Evolutionary conservation across 2,329 filamentous ascomycete species (phyloP).

Genomic region (Penicillium concentricum): DNA sequence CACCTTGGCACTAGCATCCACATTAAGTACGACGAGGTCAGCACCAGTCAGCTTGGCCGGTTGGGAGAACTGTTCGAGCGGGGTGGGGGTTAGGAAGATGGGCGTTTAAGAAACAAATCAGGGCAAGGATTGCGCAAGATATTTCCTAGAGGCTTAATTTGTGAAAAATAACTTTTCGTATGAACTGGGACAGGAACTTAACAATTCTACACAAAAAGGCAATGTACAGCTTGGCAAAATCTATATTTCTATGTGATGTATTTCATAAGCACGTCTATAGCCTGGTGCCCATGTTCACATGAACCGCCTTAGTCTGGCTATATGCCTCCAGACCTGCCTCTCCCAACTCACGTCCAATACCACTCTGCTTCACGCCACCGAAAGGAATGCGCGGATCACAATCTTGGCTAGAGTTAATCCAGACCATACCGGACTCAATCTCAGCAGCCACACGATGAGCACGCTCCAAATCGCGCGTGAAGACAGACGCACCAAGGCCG

Average conservation of each 20-base stretch:
- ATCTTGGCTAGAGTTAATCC: slow-evolving; percentile 47
- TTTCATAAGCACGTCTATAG: slow-evolving; percentile 16
- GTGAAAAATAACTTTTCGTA: too few species aligned
- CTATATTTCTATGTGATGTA: background rate
- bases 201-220: background rate
- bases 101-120: too few species aligned
- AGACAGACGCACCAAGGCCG: slow-evolving; percentile 44
- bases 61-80: too few species aligned
- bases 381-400: slow-evolving; percentile 44
- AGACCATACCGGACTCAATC: slow-evolving; percentile 49
- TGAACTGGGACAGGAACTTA: background rate
- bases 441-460: slow-evolving; percentile 43
- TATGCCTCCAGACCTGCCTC: slow-evolving; percentile 44
- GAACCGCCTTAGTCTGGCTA: slow-evolving; percentile 41
- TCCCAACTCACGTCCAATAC: slow-evolving; percentile 51
- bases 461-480: slow-evolving; percentile 43
- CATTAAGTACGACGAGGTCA: too few species aligned
- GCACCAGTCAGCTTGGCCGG: too few species aligned
- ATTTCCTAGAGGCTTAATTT: too few species aligned
- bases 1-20: too few species aligned
- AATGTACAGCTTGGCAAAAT: background rate
- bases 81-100: too few species aligned
- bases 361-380: slow-evolving; percentile 48
- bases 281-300: slow-evolving; percentile 41
- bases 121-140: too few species aligned